Evolutionary conservation across 495 filamentous ascomycete genomes (phyloP), one percentile per base, ranked within the genome.

Genomic region (Pyronema omphalodes): DNA sequence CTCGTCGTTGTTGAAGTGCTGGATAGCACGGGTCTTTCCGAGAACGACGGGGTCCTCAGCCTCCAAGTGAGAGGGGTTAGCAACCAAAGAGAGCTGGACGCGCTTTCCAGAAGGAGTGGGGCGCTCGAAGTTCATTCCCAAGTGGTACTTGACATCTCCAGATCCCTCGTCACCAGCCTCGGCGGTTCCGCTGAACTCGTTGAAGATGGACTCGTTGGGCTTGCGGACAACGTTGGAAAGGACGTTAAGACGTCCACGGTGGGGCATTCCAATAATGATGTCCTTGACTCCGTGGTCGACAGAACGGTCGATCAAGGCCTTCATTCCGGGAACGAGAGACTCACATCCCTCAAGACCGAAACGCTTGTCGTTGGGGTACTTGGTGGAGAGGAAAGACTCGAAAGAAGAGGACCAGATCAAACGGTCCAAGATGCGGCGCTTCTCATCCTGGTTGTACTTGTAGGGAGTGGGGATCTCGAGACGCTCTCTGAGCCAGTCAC

Each of bases 71-170:
- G 91, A 98, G 49, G 91, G 91, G 70, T 98, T 98, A 68, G 91
- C 91, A 52, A 98, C 91, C 46, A 98, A 79, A 53, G 91, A 98
- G 35, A 98, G 79, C 74, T 96, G 91, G 14, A 98, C 91, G 53
- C 91, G 91, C 76, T 95, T 96, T 62, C 91, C 91, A 23, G 93
- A 96, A 52, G 91, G 91, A 17, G 91, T 98, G 35, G 91, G 91
- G 49, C 91, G 86, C 72, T 98, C 93, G 64, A 98, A 98, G 73
- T 96, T 96, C 91, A 98, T 98, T 62, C 91, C 91, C 63, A 98
- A 71, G 73, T 98, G 91, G 71, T 98, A 98, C 69, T 98, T 98
- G 67, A 98, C 91, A 69, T 98, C 91, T 57, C 91, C 91, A 48
- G 93, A 96, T 54, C 91, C 91, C 70, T 96, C 91, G 62, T 98